phyloP scores from a whole-genome alignment of 176 grass and related monocot genomes.

The Aegilops umbellulata region DNA sequence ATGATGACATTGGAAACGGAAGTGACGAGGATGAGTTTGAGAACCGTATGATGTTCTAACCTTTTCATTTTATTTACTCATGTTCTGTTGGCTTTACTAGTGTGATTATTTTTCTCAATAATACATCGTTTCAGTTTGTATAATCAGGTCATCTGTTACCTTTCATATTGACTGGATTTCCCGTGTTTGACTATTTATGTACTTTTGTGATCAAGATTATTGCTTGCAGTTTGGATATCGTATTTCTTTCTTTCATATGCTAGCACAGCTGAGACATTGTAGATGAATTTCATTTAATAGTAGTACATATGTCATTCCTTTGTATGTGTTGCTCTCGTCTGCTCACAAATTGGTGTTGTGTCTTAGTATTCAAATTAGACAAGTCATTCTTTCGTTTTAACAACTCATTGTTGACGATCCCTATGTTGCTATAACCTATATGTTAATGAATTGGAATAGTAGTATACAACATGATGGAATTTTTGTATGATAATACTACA shows the following conservation, averaged over 20 bases:
- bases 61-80: constrained; percentile 18
- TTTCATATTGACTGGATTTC: not conserved
- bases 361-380: not conserved
- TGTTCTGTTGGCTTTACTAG: not conserved
- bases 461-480: no score
- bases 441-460: no score
- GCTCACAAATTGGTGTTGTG: not conserved
- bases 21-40: constrained; percentile 89
- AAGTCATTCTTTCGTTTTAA: not conserved
- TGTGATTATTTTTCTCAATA: not conserved
- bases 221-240: not conserved
- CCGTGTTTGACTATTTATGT: not conserved
- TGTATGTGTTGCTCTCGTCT: not conserved
- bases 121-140: not conserved
- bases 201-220: not conserved
- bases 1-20: constrained; percentile 76
- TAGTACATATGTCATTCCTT: not conserved
- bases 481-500: no score
- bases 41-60: constrained; percentile 46
- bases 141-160: not conserved
- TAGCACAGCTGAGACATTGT: not conserved
- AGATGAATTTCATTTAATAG: not conserved
- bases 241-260: constrained; percentile 15
- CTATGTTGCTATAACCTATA: not conserved
- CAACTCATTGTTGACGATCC: not conserved